Conservation (phyloP, 2,329 filamentous ascomycete species). For the Ophiosphaerella korrae region DNA sequence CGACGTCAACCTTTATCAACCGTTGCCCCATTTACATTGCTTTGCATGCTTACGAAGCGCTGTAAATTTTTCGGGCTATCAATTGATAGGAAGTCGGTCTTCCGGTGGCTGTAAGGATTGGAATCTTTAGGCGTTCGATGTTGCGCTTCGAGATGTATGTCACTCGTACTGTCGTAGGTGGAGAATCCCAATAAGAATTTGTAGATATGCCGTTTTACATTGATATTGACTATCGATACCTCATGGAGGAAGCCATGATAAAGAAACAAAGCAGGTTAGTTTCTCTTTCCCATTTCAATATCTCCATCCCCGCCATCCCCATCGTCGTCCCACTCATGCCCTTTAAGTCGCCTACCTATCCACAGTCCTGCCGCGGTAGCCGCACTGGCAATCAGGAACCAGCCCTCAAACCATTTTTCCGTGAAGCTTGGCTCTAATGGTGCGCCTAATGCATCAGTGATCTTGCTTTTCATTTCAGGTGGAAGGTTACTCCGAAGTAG, state of each 20-base stretch:
- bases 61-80: background rate
- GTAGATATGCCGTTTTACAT: background rate
- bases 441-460: slow-evolving; percentile 77
- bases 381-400: slow-evolving; percentile 74
- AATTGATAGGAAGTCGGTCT: background rate
- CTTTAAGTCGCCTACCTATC: slow-evolving; percentile 68
- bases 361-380: slow-evolving; percentile 74
- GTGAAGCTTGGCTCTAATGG: slow-evolving; percentile 75
- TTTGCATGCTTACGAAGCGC: slow-evolving; percentile 12
- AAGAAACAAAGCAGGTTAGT: slow-evolving; percentile 40
- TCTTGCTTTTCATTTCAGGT: slow-evolving; percentile 74
- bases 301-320: slow-evolving; percentile 56
- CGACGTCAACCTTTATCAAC: slow-evolving; percentile 28
- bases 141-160: background rate
- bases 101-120: slow-evolving; percentile 10
- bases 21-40: slow-evolving; percentile 8
- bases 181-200: background rate
- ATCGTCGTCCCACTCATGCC: slow-evolving; percentile 45
- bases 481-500: slow-evolving; percentile 80
- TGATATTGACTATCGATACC: background rate
- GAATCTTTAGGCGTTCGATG: background rate
- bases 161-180: background rate
- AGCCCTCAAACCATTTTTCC: slow-evolving; percentile 85
- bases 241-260: background rate
- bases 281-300: slow-evolving; percentile 74